A percentile compares a stretch with the other conserved stretches of the same genome.
Evolutionary conservation across 2,329 filamentous ascomycete genomes (phyloP).

Genomic region (Neobulgaria alba): DNA sequence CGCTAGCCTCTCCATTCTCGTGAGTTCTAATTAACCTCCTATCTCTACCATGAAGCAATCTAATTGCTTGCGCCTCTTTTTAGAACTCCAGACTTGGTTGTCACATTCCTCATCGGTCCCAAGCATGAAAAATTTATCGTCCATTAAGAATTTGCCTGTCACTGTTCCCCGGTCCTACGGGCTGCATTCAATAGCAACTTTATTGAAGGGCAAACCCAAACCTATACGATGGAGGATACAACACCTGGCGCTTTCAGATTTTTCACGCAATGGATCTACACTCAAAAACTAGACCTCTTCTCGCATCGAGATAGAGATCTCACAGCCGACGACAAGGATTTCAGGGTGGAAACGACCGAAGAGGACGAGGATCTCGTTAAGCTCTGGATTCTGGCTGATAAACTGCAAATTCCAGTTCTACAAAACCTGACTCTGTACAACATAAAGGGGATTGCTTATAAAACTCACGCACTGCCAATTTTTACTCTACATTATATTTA

Average conservation of each 20-base stretch:
- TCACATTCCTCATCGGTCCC: no score
- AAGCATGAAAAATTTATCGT: conserved; percentile 5
- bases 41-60: no score
- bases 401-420: conserved; percentile 2
- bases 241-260: conserved; percentile 1
- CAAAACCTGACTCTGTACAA: no score
- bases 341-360: no score
- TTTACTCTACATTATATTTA: no score
- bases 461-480: no score
- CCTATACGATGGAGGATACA: conserved; percentile 4
- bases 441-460: no score
- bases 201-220: conserved; percentile 3
- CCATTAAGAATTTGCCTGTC: conserved; percentile 8
- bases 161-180: conserved; percentile 7
- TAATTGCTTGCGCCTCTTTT: no score
- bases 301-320: neutral
- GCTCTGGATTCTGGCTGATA: conserved; percentile 10
- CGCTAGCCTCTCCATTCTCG: no score
- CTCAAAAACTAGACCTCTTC: neutral
- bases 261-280: conserved; percentile 11
- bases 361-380: no score
- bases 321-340: neutral
- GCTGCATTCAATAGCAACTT: conserved; percentile 6
- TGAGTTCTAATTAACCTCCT: no score
- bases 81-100: no score